phyloP scores from a whole-genome alignment of 2,329 filamentous ascomycete species.

The Fusarium setosum region DNA sequence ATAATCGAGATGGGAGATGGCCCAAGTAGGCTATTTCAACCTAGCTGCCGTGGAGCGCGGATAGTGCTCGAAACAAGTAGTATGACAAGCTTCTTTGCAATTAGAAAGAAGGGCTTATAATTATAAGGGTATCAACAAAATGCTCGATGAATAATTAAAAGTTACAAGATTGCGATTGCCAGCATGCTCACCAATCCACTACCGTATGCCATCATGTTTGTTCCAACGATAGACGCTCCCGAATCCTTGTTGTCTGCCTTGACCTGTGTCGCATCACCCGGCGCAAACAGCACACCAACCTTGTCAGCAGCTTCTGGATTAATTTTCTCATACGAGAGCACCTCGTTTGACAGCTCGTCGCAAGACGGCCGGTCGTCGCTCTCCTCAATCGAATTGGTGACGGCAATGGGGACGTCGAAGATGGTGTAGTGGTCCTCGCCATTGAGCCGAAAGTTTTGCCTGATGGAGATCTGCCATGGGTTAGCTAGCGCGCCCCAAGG shows the following conservation, averaged over 20 bases:
- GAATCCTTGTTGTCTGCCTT: constrained; percentile 39
- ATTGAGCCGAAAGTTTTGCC: constrained; percentile 76
- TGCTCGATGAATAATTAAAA: not conserved
- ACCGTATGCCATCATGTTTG: constrained; percentile 6
- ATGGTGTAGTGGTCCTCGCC: constrained; percentile 74
- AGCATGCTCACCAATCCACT: constrained; percentile 3
- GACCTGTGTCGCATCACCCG: constrained; percentile 61
- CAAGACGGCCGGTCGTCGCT: constrained; percentile 58
- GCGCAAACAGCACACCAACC: constrained; percentile 62
- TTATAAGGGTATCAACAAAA: too few species aligned
- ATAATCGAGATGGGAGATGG: not conserved
- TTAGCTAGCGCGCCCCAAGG: constrained; percentile 8
- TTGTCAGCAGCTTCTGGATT: constrained; percentile 54
- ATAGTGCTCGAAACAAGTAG: not conserved
- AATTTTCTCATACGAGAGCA: constrained; percentile 60
- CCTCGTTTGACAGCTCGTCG: constrained; percentile 61
- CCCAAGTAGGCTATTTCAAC: constrained; percentile 1
- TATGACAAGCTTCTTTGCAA: too few species aligned
- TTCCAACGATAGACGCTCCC: constrained; percentile 1
- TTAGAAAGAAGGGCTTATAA: too few species aligned
- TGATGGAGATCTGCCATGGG: constrained; percentile 70
- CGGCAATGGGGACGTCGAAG: constrained; percentile 75
- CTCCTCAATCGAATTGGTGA: constrained; percentile 72
- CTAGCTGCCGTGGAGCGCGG: too few species aligned
- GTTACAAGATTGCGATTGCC: not conserved